phyloP scores from a whole-genome alignment of 1,139 yeast genomes.

The Blastobotrys indianensis region DNA sequence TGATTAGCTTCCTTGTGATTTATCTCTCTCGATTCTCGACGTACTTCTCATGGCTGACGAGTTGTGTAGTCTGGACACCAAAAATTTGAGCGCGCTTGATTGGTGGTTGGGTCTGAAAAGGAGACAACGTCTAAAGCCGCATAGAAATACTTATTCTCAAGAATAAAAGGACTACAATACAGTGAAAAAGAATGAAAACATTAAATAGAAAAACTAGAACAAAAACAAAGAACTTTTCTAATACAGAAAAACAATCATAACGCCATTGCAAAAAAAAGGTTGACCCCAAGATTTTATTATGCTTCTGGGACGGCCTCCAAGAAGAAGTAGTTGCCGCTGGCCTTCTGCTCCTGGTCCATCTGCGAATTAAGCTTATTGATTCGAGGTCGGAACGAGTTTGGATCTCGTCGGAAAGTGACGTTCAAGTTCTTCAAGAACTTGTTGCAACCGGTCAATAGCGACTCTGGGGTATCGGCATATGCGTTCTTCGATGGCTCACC shows the following conservation, averaged over 20 bases:
- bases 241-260: background rate
- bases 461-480: constrained; percentile 80
- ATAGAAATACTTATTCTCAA: no score
- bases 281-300: no score
- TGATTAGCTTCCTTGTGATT: background rate
- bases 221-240: background rate
- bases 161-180: no score
- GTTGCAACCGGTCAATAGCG: constrained; percentile 94
- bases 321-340: constrained; percentile 89
- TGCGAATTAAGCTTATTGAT: constrained; percentile 95
- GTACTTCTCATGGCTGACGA: background rate
- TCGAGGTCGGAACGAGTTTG: constrained; percentile 96
- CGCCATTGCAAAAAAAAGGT: background rate
- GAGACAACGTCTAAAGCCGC: no score
- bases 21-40: background rate
- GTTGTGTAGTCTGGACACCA: background rate
- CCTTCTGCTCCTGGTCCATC: constrained; percentile 97
- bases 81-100: background rate
- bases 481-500: constrained; percentile 87
- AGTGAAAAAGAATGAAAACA: background rate
- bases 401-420: constrained; percentile 98
- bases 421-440: constrained; percentile 92
- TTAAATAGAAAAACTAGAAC: background rate
- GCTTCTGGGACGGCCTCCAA: constrained; percentile 45
- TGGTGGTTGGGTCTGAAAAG: no score